Percentiles rank a stretch among this genome's conserved stretches.
These are phyloP conservation scores for Agaricus sinodeliciosus DNA, from an alignment of 768 basidiomycete genomes.

Conservation along the genomic window DNA sequence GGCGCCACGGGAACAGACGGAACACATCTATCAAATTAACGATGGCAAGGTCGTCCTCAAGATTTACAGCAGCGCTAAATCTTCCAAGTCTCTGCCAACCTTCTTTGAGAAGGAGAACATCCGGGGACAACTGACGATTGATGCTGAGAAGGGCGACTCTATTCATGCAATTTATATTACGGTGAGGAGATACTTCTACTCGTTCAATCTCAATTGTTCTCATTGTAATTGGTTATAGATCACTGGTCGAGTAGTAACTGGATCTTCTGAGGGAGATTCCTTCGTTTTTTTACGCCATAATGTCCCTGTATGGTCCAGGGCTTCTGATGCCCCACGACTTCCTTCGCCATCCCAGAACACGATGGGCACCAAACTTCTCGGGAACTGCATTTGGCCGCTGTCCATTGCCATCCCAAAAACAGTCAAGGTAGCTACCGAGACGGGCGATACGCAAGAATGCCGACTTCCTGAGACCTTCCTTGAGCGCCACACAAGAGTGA, in stretches of 20 bases:
- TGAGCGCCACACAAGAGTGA: conserved; percentile 41
- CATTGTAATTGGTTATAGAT: conserved; percentile 22
- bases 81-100: conserved; percentile 42
- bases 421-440: conserved; percentile 29
- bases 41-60: conserved; percentile 40
- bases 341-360: conserved; percentile 35
- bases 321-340: conserved; percentile 29
- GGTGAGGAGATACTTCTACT: conserved; percentile 22
- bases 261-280: conserved; percentile 33
- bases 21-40: conserved; percentile 36
- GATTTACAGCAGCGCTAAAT: conserved; percentile 45
- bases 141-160: conserved; percentile 45
- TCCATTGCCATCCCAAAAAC: conserved; percentile 39
- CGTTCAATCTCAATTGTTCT: neutral
- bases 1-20: conserved; percentile 38
- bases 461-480: conserved; percentile 47
- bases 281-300: conserved; percentile 38
- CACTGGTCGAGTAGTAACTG: conserved; percentile 47
- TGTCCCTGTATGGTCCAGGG: conserved; percentile 44
- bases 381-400: conserved; percentile 41
- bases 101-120: conserved; percentile 51
- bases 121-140: conserved; percentile 38
- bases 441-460: conserved; percentile 31
- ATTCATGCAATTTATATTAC: conserved; percentile 40
- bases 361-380: conserved; percentile 36